Base-by-base conservation (phyloP, 2,329 filamentous ascomycete genomes). In the Pleomassaria siparia region DNA sequence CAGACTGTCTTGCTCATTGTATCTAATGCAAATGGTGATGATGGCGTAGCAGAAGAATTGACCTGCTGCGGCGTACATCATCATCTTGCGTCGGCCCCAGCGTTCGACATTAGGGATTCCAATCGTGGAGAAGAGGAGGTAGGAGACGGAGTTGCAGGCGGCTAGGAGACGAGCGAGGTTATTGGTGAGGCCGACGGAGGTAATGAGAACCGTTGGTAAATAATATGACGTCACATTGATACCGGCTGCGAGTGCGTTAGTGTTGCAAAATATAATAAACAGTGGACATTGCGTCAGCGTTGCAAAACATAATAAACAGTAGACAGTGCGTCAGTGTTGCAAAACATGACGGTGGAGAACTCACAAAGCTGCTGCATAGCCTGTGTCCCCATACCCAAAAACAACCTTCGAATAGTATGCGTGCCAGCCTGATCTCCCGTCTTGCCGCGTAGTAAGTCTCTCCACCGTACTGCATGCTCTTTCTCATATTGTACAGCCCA, bases 181-280 rank as follows among this genome's bases (percentile, higher is more conserved):
- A 47, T 82, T 73, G 24, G 66, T 66, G 21, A 83, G 73, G 0
- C 81, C 80, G 7, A 85, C 80, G 6, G 74, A 80, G 37, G 79
- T 62, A 44, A 80, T 83, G 7, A 85, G 74, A 0, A 86, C 80
- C 29, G 82, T 82, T 0, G 81, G 81, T 0, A 84, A 66, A 46
- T 79, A 82, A 52, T 79, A 79, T 4, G 62, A 67, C 4, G 72
- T 73, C 1, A 74, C 67, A 33, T 74, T 72, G 41, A 72, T 72
- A 1, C 63, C 55, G 43, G 60, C 49, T 57, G 13, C 11, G n/a
- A 30, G 4, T 3, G 20, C 20, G 12, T 26, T 26, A 26, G 25
- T 26, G 25, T 26, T 7, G 25, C 12, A 7, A 7, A 7, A 26
- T 7, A 12, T 26, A 12, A 26, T 12, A 26, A 26, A 7, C 7